These are phyloP conservation scores for Rhododendron griersonianum DNA, from an alignment of 148 eudicot species.

Conservation along the genomic window DNA sequence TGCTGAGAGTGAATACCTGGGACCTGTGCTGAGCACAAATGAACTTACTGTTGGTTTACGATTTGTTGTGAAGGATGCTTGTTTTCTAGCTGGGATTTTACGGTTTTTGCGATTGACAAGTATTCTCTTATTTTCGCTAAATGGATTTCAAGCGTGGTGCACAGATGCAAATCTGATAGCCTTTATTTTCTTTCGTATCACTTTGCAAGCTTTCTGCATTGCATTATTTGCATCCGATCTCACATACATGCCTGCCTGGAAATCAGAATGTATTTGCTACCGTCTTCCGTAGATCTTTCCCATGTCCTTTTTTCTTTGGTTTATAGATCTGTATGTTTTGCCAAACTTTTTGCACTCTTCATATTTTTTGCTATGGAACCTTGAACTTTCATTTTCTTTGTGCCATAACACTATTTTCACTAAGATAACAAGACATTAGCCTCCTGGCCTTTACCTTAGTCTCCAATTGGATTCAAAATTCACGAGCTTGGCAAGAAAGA, in stretches of 20 bases:
- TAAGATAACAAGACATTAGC: background rate
- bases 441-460: background rate
- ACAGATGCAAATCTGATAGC: background rate
- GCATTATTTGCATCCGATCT: background rate
- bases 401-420: background rate
- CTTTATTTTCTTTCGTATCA: background rate
- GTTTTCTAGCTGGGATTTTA: background rate
- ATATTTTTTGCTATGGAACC: background rate
- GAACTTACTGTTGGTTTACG: background rate
- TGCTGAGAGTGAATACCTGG: background rate
- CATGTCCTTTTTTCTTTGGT: background rate
- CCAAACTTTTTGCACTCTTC: background rate
- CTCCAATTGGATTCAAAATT: background rate
- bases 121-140: background rate
- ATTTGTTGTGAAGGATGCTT: background rate
- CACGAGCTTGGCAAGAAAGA: background rate
- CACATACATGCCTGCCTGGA: background rate
- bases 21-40: background rate
- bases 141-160: background rate
- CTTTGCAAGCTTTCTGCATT: background rate
- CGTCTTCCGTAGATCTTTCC: background rate
- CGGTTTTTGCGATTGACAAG: background rate
- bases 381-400: background rate
- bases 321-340: background rate
- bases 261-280: background rate